Conservation (phyloP, 768 basidiomycete species). For the Trametes sanguinea region DNA sequence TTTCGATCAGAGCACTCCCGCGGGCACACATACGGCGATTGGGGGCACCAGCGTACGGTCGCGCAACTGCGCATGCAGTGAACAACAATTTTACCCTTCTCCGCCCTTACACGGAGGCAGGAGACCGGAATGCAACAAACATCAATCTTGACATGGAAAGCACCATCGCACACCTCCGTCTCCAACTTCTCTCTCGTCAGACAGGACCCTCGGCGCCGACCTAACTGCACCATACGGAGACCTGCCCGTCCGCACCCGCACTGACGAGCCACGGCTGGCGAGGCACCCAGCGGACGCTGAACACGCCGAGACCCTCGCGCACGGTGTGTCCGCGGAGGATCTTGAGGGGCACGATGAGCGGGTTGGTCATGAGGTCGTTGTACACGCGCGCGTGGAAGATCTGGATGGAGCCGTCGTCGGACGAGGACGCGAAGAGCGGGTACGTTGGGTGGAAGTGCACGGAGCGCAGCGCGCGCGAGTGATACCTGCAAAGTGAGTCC, state of each 20-base stretch:
- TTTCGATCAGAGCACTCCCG: no score
- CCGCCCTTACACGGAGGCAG: no score
- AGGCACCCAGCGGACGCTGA: slow-evolving; percentile 87
- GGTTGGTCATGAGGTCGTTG: slow-evolving; percentile 95
- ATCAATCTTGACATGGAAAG: no score
- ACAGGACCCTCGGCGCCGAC: background rate
- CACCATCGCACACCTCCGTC: no score
- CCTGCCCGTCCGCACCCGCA: slow-evolving; percentile 89
- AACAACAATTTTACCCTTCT: no score
- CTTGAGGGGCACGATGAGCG: slow-evolving; percentile 95
- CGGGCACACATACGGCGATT: no score
- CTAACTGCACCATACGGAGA: slow-evolving; percentile 85
- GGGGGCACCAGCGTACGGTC: no score
- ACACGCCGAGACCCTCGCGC: slow-evolving; percentile 84
- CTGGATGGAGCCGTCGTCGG: slow-evolving; percentile 96
- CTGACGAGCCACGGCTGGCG: slow-evolving; percentile 92
- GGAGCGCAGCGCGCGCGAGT: slow-evolving; percentile 89
- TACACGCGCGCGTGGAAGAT: slow-evolving; percentile 96
- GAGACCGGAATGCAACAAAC: no score
- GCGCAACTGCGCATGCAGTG: no score
- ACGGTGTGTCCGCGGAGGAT: slow-evolving; percentile 91
- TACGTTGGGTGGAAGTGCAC: slow-evolving; percentile 92
- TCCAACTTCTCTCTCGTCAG: no score
- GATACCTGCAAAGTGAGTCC: slow-evolving; percentile 61
- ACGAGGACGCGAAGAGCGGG: slow-evolving; percentile 94